Evolutionary conservation across 495 filamentous ascomycete genomes (phyloP).

Genomic region (Podospora australis): DNA sequence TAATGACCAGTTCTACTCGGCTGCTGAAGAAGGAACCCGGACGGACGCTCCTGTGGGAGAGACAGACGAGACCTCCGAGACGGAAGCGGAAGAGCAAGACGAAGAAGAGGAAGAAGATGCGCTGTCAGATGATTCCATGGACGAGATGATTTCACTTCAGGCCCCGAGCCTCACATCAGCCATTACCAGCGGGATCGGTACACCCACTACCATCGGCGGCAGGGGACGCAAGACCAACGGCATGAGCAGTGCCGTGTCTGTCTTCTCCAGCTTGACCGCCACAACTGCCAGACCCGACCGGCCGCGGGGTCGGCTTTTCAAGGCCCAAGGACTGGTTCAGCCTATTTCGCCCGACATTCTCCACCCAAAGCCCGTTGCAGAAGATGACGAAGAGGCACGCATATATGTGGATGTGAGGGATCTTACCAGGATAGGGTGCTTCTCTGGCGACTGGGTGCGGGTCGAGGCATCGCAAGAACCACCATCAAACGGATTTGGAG

Average conservation of each 20-base stretch:
- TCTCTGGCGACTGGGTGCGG: slow-evolving; percentile 96
- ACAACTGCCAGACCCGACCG: slow-evolving; percentile 65
- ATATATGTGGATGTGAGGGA: slow-evolving; percentile 83
- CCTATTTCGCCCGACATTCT: slow-evolving; percentile 70
- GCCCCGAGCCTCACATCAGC: slow-evolving; percentile 68
- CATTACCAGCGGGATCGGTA: slow-evolving; percentile 61
- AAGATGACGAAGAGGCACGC: slow-evolving; percentile 81
- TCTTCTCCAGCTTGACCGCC: slow-evolving; percentile 77
- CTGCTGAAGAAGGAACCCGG: slow-evolving; percentile 62
- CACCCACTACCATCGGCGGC: slow-evolving; percentile 54
- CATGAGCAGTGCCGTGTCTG: slow-evolving; percentile 69
- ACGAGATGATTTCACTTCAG: slow-evolving; percentile 77
- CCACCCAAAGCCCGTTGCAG: slow-evolving; percentile 66
- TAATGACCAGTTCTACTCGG: slow-evolving; percentile 84
- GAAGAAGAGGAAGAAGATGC: slow-evolving; percentile 53
- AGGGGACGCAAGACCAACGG: slow-evolving; percentile 57
- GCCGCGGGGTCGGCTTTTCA: slow-evolving; percentile 57
- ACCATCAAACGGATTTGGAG: slow-evolving; percentile 50
- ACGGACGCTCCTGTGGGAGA: slow-evolving; percentile 36
- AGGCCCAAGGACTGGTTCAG: slow-evolving; percentile 65
- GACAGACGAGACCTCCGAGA: slow-evolving; percentile 45
- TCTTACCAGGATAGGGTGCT: slow-evolving; percentile 83
- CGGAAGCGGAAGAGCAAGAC: slow-evolving; percentile 53
- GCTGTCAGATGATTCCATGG: slow-evolving; percentile 69
- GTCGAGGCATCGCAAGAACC: slow-evolving; percentile 68